Base-by-base conservation (phyloP, 2,329 filamentous ascomycete genomes). In the Venturia carpophila region DNA sequence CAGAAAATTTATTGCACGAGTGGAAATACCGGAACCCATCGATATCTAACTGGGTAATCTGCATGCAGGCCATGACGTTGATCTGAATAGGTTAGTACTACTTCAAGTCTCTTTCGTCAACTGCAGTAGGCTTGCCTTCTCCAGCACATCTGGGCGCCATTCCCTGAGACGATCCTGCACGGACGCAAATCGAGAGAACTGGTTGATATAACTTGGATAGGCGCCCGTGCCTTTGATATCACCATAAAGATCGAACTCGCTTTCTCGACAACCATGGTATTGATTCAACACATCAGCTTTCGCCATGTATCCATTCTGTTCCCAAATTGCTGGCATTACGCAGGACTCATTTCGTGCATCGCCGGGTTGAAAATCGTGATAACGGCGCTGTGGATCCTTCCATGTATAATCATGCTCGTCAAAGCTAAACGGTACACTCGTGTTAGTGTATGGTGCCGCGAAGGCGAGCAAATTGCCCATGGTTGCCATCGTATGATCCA, bases 101-200 rank as follows among this genome's bases (percentile, higher is more conserved):
- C 13, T 69, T 87, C 85, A 65, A 87, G 6, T 82, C 69, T 87
- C 84, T 5, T 52, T 27, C 2, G 21, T 15, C 24, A 87, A 76
- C 64, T 79, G 81, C 30, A 76, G 72, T 62, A 87, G 84, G 65
- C 82, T 79, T 65, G 87, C 75, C 68, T 82, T 83, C 60, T 80
- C 77, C 49, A 79, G 75, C 0, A 87, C 84, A 11, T 79, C 79
- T 2, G 83, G 82, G 34, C 79, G 69, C 85, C 85, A 87, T 70
- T 87, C 85, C 64, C 85, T 79, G 3, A 87, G 75, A 70, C 85
- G 83, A 72, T 87, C 85, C 72, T 87, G 85, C 2, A 87, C 85
- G 39, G 82, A 84, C 61, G 84, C 83, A 72, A 87, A 87, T 68
- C 87, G 87, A 17, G 83, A 80, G 60, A 87, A 76, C 71, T 87